phyloP scores from a whole-genome alignment of 371 early-diverging fungal species.

The Caulochytrium protostelioides region DNA sequence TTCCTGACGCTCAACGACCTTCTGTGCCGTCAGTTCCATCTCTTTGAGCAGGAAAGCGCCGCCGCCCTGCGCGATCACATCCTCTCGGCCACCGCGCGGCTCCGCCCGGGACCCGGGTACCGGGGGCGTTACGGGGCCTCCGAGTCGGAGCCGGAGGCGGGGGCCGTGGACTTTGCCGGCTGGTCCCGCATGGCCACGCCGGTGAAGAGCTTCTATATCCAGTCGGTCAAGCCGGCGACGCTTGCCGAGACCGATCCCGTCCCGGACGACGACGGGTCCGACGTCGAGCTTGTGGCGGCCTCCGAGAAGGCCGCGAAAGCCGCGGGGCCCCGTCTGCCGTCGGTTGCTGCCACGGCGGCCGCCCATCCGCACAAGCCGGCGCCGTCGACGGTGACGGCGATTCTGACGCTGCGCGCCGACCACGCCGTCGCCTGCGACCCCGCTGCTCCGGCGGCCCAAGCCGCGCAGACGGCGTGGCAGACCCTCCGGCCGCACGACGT shows the following conservation, averaged over 20 bases:
- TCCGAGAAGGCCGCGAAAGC: too few relatives aligned
- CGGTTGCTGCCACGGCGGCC: not conserved
- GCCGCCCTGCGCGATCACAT: conserved; percentile 71
- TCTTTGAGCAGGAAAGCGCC: conserved; percentile 54
- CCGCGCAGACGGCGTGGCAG: too few relatives aligned
- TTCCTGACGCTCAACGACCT: conserved; percentile 81
- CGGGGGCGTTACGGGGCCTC: conserved; percentile 3
- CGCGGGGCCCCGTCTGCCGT: too few relatives aligned
- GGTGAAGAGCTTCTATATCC: conserved; percentile 34
- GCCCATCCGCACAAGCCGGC: conserved; percentile 37
- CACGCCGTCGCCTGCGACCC: too few relatives aligned
- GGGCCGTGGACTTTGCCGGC: conserved; percentile 49
- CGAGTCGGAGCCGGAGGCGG: conserved; percentile 26
- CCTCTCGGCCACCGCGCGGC: conserved; percentile 58
- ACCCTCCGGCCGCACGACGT: conserved; percentile 56
- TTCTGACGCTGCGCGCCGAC: conserved; percentile 37
- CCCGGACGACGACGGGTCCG: too few relatives aligned
- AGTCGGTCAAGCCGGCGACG: too few relatives aligned
- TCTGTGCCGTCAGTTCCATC: conserved; percentile 56
- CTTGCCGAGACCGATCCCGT: not conserved
- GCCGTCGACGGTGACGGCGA: conserved; percentile 37
- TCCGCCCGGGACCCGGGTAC: conserved; percentile 37
- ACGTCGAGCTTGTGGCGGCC: not conserved
- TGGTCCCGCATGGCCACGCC: conserved; percentile 79
- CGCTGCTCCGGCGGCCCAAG: too few relatives aligned